Conservation (phyloP, 495 filamentous ascomycete genomes). For the Bryoglossum gracile region DNA sequence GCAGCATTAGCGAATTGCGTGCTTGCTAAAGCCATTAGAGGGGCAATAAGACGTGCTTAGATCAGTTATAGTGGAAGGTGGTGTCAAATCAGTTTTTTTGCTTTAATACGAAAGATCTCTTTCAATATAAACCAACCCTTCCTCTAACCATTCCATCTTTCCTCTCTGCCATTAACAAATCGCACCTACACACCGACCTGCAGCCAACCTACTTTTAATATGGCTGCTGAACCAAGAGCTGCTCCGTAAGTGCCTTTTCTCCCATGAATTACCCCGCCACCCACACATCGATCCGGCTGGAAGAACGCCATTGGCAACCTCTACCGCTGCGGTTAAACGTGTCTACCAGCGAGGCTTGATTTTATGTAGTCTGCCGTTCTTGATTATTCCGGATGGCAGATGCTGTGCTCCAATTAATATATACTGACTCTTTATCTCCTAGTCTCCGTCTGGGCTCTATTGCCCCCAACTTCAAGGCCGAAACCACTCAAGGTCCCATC, state of each 20-base stretch:
- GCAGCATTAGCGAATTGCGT: no score
- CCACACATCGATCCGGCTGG: background rate
- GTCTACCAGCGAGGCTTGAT: background rate
- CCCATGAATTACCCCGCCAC: constrained; percentile 1
- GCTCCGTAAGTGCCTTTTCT: constrained; percentile 22
- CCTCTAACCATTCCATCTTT: no score
- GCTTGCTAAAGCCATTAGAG: no score
- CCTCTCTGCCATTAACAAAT: no score
- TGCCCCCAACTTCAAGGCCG: constrained; percentile 90
- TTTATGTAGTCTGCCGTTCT: background rate
- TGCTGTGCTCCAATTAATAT: background rate
- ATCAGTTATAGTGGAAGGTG: no score
- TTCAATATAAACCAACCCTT: no score
- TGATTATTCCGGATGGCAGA: background rate
- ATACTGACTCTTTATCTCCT: constrained; percentile 21
- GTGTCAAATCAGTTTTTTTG: no score
- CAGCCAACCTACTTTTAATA: no score
- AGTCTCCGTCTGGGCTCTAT: constrained; percentile 82
- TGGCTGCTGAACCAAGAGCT: constrained; percentile 13
- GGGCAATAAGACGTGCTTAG: no score
- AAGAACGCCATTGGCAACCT: background rate
- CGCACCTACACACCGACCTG: no score
- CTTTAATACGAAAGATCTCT: no score
- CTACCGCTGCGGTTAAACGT: background rate
- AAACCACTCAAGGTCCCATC: constrained; percentile 85